phyloP scores from a whole-genome alignment of 2,329 filamentous ascomycete species.

The Diaporthe capsici region DNA sequence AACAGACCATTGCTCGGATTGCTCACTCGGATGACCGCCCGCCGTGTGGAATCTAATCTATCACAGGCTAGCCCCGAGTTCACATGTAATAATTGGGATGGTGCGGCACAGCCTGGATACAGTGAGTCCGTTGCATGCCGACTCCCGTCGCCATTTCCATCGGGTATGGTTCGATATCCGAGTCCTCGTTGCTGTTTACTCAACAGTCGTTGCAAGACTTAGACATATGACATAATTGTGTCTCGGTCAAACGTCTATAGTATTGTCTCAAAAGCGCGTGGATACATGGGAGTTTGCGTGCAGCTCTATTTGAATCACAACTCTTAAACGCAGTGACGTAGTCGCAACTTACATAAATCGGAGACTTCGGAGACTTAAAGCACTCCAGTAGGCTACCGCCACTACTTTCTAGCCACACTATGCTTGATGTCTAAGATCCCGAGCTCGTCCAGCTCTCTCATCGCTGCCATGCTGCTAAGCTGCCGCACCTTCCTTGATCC shows the following conservation, averaged over 20 bases:
- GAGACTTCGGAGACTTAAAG: neutral
- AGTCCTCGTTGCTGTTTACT: conserved; percentile 4
- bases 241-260: neutral
- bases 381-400: neutral
- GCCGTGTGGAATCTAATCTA: neutral
- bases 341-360: neutral
- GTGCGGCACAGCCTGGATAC: neutral
- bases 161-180: too few relatives aligned
- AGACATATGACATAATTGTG: neutral
- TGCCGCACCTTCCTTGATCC: neutral
- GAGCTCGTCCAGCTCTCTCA: too few relatives aligned
- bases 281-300: neutral
- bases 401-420: neutral
- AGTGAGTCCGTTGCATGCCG: neutral
- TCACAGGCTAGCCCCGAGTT: conserved; percentile 3
- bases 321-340: neutral
- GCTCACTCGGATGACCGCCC: conserved; percentile 1
- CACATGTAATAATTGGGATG: neutral
- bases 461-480: neutral
- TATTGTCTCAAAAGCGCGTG: neutral
- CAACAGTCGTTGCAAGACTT: neutral
- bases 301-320: neutral
- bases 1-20: conserved; percentile 15
- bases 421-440: neutral
- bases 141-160: neutral